phyloP scores from a whole-genome alignment of 495 filamentous ascomycete genomes.

The Daldinia loculata region DNA sequence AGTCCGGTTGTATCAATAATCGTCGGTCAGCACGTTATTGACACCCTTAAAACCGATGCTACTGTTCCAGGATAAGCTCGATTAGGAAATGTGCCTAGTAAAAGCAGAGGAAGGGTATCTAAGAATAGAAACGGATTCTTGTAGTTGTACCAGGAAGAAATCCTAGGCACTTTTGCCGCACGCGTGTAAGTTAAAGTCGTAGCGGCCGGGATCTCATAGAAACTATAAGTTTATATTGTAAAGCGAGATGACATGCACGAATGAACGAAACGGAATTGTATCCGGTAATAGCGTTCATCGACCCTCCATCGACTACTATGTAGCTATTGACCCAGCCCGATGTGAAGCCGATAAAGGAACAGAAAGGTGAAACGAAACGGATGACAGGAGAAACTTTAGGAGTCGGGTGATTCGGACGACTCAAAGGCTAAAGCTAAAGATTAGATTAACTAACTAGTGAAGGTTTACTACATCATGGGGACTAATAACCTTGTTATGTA shows the following conservation, averaged over 20 bases:
- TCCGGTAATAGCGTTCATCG: neutral
- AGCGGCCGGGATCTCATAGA: neutral
- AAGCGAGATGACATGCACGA: conserved; percentile 11
- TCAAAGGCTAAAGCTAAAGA: neutral
- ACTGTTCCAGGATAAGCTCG: conserved; percentile 31
- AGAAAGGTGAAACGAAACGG: conserved; percentile 30
- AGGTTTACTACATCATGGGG: neutral
- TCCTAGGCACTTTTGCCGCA: conserved; percentile 30
- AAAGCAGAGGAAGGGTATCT: conserved; percentile 22
- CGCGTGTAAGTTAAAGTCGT: conserved; percentile 21
- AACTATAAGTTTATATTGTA: conserved; percentile 6
- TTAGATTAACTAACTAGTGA: neutral
- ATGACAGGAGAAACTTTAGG: conserved; percentile 10
- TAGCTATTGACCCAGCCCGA: neutral
- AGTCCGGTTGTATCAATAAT: conserved; percentile 13
- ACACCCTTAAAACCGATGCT: conserved; percentile 29
- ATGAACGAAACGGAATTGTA: conserved; percentile 25
- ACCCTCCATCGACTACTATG: neutral
- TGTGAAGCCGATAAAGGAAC: conserved; percentile 30
- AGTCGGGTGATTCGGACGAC: neutral
- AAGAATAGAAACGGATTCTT: conserved; percentile 41
- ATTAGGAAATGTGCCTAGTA: conserved; percentile 27
- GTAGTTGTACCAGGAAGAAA: conserved; percentile 24
- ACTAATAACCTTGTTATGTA: neutral
- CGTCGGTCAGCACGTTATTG: conserved; percentile 14